Base-by-base conservation (phyloP, 352 stramenopile genomes). In the Phytophthora cryptogea region DNA sequence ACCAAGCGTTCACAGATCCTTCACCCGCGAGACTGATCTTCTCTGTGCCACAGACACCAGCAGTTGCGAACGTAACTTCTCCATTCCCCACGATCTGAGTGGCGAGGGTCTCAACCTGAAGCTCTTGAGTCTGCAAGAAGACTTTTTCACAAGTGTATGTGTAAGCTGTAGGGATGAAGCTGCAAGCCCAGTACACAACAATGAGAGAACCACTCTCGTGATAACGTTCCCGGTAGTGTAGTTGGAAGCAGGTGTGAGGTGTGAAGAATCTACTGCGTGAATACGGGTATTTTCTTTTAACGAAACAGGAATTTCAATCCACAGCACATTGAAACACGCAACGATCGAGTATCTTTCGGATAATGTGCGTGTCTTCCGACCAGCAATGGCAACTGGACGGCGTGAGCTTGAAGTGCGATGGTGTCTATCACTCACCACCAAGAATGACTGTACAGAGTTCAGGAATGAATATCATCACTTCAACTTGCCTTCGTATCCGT, bases 1-100 rank as follows among this genome's bases (percentile, higher is more conserved):
- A 80, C 16, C 57, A 74, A 2, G 72, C 32, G 14, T 73, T 66
- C 42, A 86, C 54, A 30, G 65, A 59, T 8, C 76, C 74, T 41
- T 73, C 66, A n/a, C 68, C 74, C 23, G 54, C 53, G 17, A 77
- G 32, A 13, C 52, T 42, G 31, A 83, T 66, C 31, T 63, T 61
- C 51, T 83, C 68, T 7, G 36, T 47, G 30, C 45, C 40, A n/a
- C 67, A 76, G 8, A 58, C 47, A 13, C 74, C 74, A n/a, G 62
- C 66, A 10, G 44, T 63, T 20, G 68, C 66, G 48, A 72, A 77
- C n/a, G 68, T 71, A n/a, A 74, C 57, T 7, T 72, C 53, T 32
- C 74, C 74, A 20, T 68, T 69, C 13, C 68, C 70, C 0, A 64
- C 64, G 13, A 83, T 61, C 27, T 63, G 58, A 7, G 61, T 72